phyloP scores from a whole-genome alignment of 306 rosid species.

The Pueraria montana region DNA sequence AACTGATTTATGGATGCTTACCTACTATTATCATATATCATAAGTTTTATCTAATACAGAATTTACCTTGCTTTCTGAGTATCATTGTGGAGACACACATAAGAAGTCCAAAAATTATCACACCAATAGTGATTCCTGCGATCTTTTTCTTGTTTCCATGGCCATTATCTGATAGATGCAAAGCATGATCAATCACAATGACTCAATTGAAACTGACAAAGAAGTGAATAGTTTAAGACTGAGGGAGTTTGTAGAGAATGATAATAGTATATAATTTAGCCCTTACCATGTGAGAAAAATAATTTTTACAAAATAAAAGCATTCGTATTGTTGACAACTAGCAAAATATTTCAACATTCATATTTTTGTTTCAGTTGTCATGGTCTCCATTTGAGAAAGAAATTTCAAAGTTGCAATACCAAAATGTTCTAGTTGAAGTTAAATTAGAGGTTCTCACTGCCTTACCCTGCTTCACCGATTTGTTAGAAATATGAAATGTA shows the following conservation, averaged over 20 bases:
- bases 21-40: not conserved
- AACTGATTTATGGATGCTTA: not conserved
- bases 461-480: not conserved
- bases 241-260: not conserved
- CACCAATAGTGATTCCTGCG: not conserved
- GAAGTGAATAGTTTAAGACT: not conserved
- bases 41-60: not conserved
- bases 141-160: not conserved
- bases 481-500: not conserved
- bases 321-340: not conserved
- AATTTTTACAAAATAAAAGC: not conserved
- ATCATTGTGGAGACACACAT: not conserved
- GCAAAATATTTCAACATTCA: conserved; percentile 8
- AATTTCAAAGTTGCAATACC: not conserved
- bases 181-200: not conserved
- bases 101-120: not conserved
- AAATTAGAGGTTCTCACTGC: not conserved
- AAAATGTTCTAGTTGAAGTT: not conserved
- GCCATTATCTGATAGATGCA: conserved; percentile 5
- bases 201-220: not conserved
- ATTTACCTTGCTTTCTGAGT: conserved; percentile 22
- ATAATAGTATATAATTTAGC: no score
- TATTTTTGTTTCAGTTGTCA: not conserved
- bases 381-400: not conserved
- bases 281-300: not conserved